These are phyloP conservation scores for Lathyrus sativus DNA, from an alignment of 306 rosid species.

Conservation along the genomic window DNA sequence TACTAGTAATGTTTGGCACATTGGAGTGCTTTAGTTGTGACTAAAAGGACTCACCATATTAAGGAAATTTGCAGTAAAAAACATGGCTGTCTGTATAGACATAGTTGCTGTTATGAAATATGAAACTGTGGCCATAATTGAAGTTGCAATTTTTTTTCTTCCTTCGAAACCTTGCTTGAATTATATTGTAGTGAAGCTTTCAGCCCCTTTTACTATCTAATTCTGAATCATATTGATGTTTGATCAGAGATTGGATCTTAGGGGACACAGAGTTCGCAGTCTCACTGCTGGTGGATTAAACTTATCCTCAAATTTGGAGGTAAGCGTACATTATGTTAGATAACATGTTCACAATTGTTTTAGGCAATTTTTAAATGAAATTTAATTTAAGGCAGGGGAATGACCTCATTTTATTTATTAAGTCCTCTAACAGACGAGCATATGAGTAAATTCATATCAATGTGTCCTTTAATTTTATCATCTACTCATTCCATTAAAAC, in stretches of 20 bases:
- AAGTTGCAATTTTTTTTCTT: not conserved
- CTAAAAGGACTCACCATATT: constrained; percentile 13
- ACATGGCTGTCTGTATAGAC: not conserved
- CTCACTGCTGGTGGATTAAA: constrained; percentile 89
- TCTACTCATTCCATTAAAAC: constrained; percentile 11
- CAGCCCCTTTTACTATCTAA: constrained; percentile 13
- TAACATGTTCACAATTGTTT: constrained; percentile 17
- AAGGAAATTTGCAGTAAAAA: not conserved
- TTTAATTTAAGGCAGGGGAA: constrained; percentile 7
- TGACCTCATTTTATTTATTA: not conserved
- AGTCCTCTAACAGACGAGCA: not conserved
- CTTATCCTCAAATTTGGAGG: constrained; percentile 93
- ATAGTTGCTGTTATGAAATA: not conserved
- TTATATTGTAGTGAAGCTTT: constrained; percentile 22
- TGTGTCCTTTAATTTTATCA: constrained; percentile 20
- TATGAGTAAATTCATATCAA: constrained; percentile 16
- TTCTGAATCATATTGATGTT: constrained; percentile 39
- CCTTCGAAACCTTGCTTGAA: not conserved
- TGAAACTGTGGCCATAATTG: not conserved
- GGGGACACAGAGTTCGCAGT: constrained; percentile 94
- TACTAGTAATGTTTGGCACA: constrained; percentile 27
- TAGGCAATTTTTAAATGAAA: not conserved
- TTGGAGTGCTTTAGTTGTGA: constrained; percentile 13
- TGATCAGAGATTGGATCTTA: constrained; percentile 88
- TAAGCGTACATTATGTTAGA: constrained; percentile 42